Conservation (phyloP, 2,329 filamentous ascomycete species). For the Aspergillus fumigatiaffinis region DNA sequence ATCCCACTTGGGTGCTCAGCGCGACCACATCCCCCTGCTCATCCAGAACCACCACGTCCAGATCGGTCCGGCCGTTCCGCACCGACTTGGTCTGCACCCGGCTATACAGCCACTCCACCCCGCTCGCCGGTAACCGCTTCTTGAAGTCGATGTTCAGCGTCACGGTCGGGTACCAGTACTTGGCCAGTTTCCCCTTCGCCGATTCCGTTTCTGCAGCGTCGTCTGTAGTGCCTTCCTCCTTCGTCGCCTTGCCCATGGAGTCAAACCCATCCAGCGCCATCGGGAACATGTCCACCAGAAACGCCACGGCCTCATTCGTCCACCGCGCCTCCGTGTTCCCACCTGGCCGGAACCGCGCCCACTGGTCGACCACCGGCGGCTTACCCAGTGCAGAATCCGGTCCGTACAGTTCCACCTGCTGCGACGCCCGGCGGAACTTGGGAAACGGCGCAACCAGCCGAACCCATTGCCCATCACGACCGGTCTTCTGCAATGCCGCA, state of each 20-base stretch:
- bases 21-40: slow-evolving; percentile 61
- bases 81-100: slow-evolving; percentile 64
- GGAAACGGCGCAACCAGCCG: slow-evolving; percentile 24
- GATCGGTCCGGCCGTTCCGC: slow-evolving; percentile 67
- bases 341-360: slow-evolving; percentile 59
- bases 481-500: slow-evolving; percentile 13
- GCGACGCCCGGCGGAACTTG: slow-evolving; percentile 46
- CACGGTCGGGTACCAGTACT: slow-evolving; percentile 73
- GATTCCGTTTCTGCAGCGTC: slow-evolving; percentile 16
- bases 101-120: slow-evolving; percentile 69
- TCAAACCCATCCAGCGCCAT: slow-evolving; percentile 56
- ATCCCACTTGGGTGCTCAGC: slow-evolving; percentile 63
- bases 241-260: slow-evolving; percentile 25
- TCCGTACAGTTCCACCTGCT: slow-evolving; percentile 48
- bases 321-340: slow-evolving; percentile 48
- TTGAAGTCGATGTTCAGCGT: slow-evolving; percentile 74
- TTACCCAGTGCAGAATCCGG: slow-evolving; percentile 22
- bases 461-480: slow-evolving; percentile 25
- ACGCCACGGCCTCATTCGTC: slow-evolving; percentile 62
- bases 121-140: slow-evolving; percentile 62
- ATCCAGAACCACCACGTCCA: slow-evolving; percentile 67
- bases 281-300: slow-evolving; percentile 65
- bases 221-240: slow-evolving; percentile 15
- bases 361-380: slow-evolving; percentile 54
- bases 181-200: slow-evolving; percentile 27